Base-by-base conservation (phyloP, 768 basidiomycete genomes). In the Tylopilus sp. region DNA sequence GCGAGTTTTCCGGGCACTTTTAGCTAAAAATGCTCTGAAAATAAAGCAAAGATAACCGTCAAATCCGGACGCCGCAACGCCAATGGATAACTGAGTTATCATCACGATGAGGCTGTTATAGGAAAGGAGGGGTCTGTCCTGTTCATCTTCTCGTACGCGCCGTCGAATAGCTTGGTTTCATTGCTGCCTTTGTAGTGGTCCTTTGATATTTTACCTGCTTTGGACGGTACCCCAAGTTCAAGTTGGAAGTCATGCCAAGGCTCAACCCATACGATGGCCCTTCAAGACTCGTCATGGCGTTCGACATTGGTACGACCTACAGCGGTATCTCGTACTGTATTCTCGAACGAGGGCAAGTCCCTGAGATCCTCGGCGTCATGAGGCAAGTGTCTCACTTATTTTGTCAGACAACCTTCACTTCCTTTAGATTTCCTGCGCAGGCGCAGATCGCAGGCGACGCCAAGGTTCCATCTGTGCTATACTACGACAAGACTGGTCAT, bases 361-460 rank as follows among this genome's bases (percentile, higher is more conserved):
- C 56, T 1, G 57, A 57, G 12, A 38, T 55, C 2, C 51, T 39
- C 11, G 55, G 57, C 4, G 33, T 35, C 33, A 35, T 35, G 33
- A 35, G 33, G 33, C 33, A 17, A 17, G 33, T 17, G 3, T 3
- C 20, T 30, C 5, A 7, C 18, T 15, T 20, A 17, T 40, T n/a
- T 3, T 33, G 1, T 36, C 10, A 28, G 12, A 1, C 26, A n/a
- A 12, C 44, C 50, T 69, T 52, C 30, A 42, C 38, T 28, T 3
- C 33, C n/a, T 30, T 1, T 28, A 77, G 76, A 48, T 77, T 71
- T 52, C 75, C 75, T 3, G 67, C 12, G 1, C 47, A 47, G 20
- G 1, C 36, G 3, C 26, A 9, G 6, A 25, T 39, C 2, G 9
- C 21, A 1, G 47, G 47, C 13, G 30, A 48, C 10, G 39, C 47